Evolutionary conservation across 768 basidiomycete genomes (phyloP), one percentile per base, ranked within the genome.

Genomic region (Chalciporus piperatus): DNA sequence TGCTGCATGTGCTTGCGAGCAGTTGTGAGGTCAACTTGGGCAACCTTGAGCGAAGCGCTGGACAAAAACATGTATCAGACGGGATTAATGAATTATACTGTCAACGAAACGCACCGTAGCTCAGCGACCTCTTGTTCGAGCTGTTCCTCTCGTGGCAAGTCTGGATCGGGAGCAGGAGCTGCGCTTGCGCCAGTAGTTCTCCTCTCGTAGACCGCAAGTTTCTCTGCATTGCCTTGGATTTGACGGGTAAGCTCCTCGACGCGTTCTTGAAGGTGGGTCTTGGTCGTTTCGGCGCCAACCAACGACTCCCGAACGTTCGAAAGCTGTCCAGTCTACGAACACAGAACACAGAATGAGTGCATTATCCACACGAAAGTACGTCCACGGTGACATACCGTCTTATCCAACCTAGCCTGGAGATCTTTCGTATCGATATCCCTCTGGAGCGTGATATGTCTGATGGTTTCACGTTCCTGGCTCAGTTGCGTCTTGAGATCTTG

Each of bases 51-150:
- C 23, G 85, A 75, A 35, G 85, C 82, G 12, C 91, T 92, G 60
- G 13, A 28, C 37, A 25, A 41, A 16, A 50, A 32, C 14, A 16
- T 7, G 22, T 25, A 45, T 55, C 8, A 57, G 19, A 3, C 42
- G 27, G 16, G 8, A 11, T 35, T n/a, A 25, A 20, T 22, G 22
- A 1, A 23, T 0, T n/a, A 12, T 4, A 40, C 6, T 27, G 12
- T 10, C 8, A 32, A 38, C 10, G 32, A 49, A 41, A 69, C 76
- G 25, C 50, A 91, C 89, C 91, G 77, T 17, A 94, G 76, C 48
- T 93, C 91, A 4, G 91, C 92, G 17, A 94, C 87, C 62, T 93
- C 89, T 14, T 81, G 75, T 66, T 92, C 85, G 9, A 94, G 77
- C 60, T 90, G 88, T 59, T 91, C 86, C 63, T 93, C 92, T 10